phyloP scores from a whole-genome alignment of 495 filamentous ascomycete species.

The Chaetomidium leptoderma region DNA sequence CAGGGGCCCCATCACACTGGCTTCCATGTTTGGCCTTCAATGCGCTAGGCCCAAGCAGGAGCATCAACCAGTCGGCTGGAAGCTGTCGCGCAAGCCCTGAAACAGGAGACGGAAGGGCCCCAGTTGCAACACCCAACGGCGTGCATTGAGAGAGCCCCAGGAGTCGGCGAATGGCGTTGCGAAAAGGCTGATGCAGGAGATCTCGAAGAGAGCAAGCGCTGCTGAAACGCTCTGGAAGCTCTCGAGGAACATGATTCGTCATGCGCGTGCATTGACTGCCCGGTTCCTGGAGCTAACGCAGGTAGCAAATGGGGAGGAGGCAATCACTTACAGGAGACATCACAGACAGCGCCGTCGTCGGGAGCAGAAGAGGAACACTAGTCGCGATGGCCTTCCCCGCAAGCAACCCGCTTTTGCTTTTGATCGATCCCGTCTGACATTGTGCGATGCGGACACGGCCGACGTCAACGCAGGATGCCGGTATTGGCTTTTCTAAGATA shows the following conservation, averaged over 20 bases:
- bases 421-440: neutral
- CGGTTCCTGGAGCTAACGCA: constrained; percentile 15
- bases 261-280: neutral
- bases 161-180: constrained; percentile 7
- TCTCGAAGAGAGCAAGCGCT: constrained; percentile 1
- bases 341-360: neutral
- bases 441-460: neutral
- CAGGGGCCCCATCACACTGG: constrained; percentile 15
- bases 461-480: constrained; percentile 8
- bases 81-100: constrained; percentile 26
- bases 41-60: constrained; percentile 10
- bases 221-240: constrained; percentile 22
- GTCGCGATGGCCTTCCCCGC: neutral
- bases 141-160: constrained; percentile 1
- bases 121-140: constrained; percentile 9
- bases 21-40: neutral
- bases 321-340: neutral
- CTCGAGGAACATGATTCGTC: neutral
- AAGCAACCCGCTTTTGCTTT: no score
- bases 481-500: constrained; percentile 30
- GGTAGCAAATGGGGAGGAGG: neutral
- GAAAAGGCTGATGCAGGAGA: constrained; percentile 1
- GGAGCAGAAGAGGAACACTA: neutral
- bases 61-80: constrained; percentile 17
- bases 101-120: constrained; percentile 29